Evolutionary conservation across 805 yeast genomes (phyloP).

Genomic region (Candida taoyuanica): DNA sequence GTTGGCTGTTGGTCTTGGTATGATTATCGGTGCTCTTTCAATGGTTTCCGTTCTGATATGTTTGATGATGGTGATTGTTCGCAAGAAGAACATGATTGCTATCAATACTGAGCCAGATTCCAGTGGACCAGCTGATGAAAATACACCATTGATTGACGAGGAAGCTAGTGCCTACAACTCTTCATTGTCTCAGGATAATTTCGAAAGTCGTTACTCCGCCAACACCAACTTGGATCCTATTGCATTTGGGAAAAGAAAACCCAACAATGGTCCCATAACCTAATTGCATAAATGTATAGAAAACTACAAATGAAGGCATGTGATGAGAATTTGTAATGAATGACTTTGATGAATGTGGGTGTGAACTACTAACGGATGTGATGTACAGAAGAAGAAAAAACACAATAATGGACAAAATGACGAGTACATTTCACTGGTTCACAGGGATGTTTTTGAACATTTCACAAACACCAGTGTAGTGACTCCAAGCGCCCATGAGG

Average conservation of each 20-base stretch:
- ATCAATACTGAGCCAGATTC: background rate
- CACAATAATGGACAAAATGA: too few species aligned
- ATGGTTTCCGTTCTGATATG: conserved; percentile 32
- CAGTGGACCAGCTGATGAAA: conserved; percentile 3
- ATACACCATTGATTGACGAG: conserved; percentile 1
- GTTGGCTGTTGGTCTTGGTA: conserved; percentile 63
- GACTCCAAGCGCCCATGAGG: conserved; percentile 83
- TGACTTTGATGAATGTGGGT: too few species aligned
- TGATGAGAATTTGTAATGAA: background rate
- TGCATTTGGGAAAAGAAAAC: conserved; percentile 5
- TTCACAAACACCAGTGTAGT: conserved; percentile 71
- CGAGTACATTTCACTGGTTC: conserved; percentile 12
- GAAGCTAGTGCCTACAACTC: background rate
- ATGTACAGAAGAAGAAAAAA: too few species aligned
- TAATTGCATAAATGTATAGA: too few species aligned
- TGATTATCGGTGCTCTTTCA: conserved; percentile 53
- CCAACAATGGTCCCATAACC: background rate
- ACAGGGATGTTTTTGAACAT: conserved; percentile 49
- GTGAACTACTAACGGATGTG: too few species aligned
- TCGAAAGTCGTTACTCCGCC: conserved; percentile 23
- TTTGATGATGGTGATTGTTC: conserved; percentile 30
- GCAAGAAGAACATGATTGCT: conserved; percentile 24
- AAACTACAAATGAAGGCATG: too few species aligned
- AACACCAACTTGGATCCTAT: conserved; percentile 22
- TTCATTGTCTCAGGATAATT: conserved; percentile 6